phyloP scores from a whole-genome alignment of 2,329 filamentous ascomycete genomes.

The Incumbomyces lentus region DNA sequence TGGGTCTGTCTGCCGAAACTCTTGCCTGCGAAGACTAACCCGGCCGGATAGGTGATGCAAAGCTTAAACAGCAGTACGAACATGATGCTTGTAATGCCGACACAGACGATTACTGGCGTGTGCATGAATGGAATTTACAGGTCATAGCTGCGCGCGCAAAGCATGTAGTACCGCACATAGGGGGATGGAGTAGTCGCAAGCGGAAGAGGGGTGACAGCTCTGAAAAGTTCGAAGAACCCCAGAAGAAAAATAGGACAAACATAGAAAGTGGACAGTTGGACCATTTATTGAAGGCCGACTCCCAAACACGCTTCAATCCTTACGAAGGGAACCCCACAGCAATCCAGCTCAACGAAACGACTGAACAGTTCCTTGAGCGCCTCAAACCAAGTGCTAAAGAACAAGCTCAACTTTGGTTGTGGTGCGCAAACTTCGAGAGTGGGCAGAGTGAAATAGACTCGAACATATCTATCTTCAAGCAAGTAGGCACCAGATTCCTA shows the following conservation, averaged over 20 bases:
- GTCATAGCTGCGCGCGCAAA: conserved; percentile 10
- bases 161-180: conserved; percentile 3
- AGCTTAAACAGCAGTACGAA: conserved; percentile 39
- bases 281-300: conserved; percentile 9
- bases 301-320: conserved; percentile 43
- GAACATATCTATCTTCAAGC: conserved; percentile 40
- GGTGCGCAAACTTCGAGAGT: conserved; percentile 52
- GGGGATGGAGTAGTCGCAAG: not conserved
- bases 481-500: conserved; percentile 47
- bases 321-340: conserved; percentile 44
- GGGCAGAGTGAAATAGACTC: conserved; percentile 31
- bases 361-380: conserved; percentile 56
- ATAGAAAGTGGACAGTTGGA: not conserved
- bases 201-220: conserved; percentile 2
- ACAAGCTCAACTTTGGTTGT: conserved; percentile 56
- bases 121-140: conserved; percentile 16
- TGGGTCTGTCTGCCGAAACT: conserved; percentile 11
- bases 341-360: conserved; percentile 54
- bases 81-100: conserved; percentile 44
- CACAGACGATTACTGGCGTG: conserved; percentile 40
- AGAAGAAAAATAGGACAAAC: not conserved
- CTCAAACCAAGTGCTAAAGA: conserved; percentile 49
- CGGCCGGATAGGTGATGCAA: conserved; percentile 42
- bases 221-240: not conserved
- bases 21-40: not conserved